Evolutionary conservation across 192 early-diverging fungal genomes (phyloP), one percentile per base, ranked within the genome.

Genomic region (Paraglomus occultum): DNA sequence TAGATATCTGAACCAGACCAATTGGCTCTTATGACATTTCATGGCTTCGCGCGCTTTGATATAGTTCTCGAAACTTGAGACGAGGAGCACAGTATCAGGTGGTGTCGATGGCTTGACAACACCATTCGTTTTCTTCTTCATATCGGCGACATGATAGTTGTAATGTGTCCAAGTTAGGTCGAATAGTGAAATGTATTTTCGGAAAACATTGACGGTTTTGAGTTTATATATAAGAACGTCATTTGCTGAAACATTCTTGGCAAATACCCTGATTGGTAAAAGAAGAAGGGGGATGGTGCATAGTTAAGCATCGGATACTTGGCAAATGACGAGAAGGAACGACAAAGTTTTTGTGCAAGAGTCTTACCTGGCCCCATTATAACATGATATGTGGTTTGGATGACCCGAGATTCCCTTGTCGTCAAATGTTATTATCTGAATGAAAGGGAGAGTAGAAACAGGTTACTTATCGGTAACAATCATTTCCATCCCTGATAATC

Each of bases 1-100:
- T 43, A 95, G 71, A 79, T 89, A 86, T 18, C 95, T 76, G 77
- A 97, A 97, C 95, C 95, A 97, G 10, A 94, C 90, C 77, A 96
- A 73, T 83, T 97, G 95, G 51, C 84, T 89, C 67, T 84, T 78
- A 62, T 97, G 95, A 73, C 87, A 77, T 40, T 82, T 76, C 92
- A 95, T 95, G 3, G 91, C 92, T 53, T 77, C 69, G 48, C 87
- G 80, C 4, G 84, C 85, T 71, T 74, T 31, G 31, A 31, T 31
- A 3, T 31, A 31, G 31, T 31, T 31, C 31, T 3, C 31, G 31
- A 31, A 31, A 31, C 31, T 31, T 31, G 31, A 31, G 1, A 31
- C 31, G 3, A 31, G 31, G 31, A 31, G 31, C 31, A 31, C 3
- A 2, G 31, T 31, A 31, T 31, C 31, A 31, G 31, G 31, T 31